Evolutionary conservation across 805 yeast species (phyloP), one percentile per base, ranked within the genome.

Genomic region (Saccharomycopsis fodiens): DNA sequence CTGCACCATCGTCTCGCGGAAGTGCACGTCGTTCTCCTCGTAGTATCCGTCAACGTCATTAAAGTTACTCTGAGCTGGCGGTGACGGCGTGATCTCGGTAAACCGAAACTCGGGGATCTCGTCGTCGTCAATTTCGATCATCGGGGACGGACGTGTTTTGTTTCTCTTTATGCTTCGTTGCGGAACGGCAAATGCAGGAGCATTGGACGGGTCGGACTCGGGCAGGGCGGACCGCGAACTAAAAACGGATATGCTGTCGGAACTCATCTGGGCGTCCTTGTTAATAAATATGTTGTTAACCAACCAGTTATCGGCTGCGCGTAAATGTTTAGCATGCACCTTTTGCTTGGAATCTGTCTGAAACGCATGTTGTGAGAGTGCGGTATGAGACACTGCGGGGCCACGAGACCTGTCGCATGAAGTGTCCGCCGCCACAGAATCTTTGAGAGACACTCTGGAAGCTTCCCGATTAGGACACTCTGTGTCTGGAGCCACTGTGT

Each of bases 151-250:
- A n/a, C 41, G 21, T 38, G 32, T 38, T 38, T 19, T 42, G 19
- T 23, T 13, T 43, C 46, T 43, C 30, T 32, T 43, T 7, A 36
- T 22, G 31, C 42, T 43, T 36, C 46, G 23, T 36, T 25, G 36
- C 4, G 46, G 46, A 29, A 43, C 30, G 10, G 29, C 29, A 25
- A 25, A 25, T 7, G 29, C 10, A 15, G 41, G 41, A 8, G 29
- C n/a, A 23, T 34, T n/a, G 13, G 8, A 13, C 4, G 16, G 20
- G 19, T 38, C 41, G 8, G 15, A 17, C 16, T 17, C 20, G 5
- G 36, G 20, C n/a, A 10, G 8, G n/a, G 36, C 7, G n/a, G 36
- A 34, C 7, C 36, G 36, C 20, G 36, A 19, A 25, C 39, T 36
- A 15, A 36, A 36, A 15, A 5, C 7, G 20, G 39, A 36, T 6